Evolutionary conservation across 2,329 filamentous ascomycete genomes (phyloP).

Genomic region (Trichophyton benhamiae): DNA sequence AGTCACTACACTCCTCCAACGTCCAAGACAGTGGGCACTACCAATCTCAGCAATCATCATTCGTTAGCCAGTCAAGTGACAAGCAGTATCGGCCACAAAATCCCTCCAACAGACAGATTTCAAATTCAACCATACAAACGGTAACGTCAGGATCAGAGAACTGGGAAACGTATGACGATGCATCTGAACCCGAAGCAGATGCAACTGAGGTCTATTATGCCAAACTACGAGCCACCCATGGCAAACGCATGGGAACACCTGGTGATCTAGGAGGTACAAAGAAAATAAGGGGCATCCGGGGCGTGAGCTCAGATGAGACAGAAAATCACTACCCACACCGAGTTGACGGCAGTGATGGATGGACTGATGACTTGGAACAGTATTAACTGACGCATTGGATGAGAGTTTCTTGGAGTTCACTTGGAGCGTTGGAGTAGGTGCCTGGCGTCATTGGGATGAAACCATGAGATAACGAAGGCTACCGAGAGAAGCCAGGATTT

Average conservation of each 20-base stretch:
- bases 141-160: constrained; percentile 75
- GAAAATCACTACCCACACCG: constrained; percentile 34
- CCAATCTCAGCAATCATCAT: constrained; percentile 15
- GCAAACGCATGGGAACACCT: constrained; percentile 47
- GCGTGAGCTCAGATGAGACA: constrained; percentile 32
- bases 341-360: constrained; percentile 41
- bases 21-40: constrained; percentile 22
- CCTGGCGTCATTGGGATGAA: background rate
- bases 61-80: constrained; percentile 6
- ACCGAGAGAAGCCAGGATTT: background rate
- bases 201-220: constrained; percentile 68
- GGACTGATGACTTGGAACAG: constrained; percentile 41
- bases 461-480: background rate
- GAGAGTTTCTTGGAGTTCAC: background rate
- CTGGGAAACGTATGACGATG: constrained; percentile 93
- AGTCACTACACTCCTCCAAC: constrained; percentile 30
- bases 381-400: constrained; percentile 24
- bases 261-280: constrained; percentile 26
- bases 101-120: constrained; percentile 51
- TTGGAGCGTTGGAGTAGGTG: background rate
- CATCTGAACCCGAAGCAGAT: constrained; percentile 61
- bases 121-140: constrained; percentile 51
- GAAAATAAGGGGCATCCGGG: constrained; percentile 37
- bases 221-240: constrained; percentile 56
- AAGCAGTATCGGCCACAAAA: constrained; percentile 18